phyloP scores from a whole-genome alignment of 495 filamentous ascomycete species.

The Aspergillus sclerotiicarbonarius region DNA sequence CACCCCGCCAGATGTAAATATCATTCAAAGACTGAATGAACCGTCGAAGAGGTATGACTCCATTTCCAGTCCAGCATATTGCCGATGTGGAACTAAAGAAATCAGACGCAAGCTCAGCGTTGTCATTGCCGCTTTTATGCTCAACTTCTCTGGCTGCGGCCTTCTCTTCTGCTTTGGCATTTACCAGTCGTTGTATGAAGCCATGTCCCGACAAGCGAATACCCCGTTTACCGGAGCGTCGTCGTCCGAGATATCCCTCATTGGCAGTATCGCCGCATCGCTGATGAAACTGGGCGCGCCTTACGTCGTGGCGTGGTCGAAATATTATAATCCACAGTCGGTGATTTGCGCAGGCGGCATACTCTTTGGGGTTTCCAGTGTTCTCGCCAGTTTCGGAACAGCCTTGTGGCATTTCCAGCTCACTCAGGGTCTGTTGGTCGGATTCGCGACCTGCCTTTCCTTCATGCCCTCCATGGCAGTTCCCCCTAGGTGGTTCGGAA shows the following conservation, averaged over 20 bases:
- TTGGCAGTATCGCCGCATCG: conserved; percentile 41
- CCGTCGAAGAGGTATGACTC: too few species aligned
- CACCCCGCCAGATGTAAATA: too few species aligned
- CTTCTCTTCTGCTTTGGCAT: conserved; percentile 47
- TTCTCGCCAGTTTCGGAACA: conserved; percentile 37
- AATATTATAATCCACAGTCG: conserved; percentile 32
- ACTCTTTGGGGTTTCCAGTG: conserved; percentile 25
- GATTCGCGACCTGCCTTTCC: conserved; percentile 34
- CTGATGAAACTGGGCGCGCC: conserved; percentile 47
- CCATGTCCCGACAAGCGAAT: conserved; percentile 26
- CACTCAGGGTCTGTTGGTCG: conserved; percentile 38
- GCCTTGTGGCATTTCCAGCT: conserved; percentile 41
- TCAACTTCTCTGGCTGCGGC: conserved; percentile 42
- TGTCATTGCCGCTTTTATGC: conserved; percentile 27
- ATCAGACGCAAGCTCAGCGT: conserved; percentile 3
- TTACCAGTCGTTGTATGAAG: conserved; percentile 46
- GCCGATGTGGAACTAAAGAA: too few species aligned
- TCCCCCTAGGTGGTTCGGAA: conserved; percentile 35
- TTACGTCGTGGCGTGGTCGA: conserved; percentile 35
- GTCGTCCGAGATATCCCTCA: conserved; percentile 41
- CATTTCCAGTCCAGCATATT: too few species aligned
- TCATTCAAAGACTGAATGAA: too few species aligned
- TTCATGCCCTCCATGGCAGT: conserved; percentile 42
- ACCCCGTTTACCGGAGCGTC: conserved; percentile 39
- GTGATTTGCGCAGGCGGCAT: conserved; percentile 31